Conservation (phyloP, 2,329 filamentous ascomycete species). For the Proliferodiscus dingleyae region DNA sequence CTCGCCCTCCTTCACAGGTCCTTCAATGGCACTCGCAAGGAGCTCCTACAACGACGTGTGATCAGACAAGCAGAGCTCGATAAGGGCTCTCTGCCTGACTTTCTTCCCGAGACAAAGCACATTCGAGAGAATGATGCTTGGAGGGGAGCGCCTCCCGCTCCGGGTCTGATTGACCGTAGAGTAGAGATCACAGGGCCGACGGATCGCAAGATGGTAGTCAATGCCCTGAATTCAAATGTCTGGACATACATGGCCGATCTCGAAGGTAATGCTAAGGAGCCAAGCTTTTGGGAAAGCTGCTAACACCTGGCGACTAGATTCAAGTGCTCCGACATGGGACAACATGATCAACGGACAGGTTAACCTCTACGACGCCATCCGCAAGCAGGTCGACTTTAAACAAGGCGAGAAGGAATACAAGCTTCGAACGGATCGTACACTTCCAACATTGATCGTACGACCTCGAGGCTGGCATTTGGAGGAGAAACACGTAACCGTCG, state of each 20-base stretch:
- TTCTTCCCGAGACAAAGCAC: slow-evolving; percentile 91
- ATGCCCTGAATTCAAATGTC: slow-evolving; percentile 90
- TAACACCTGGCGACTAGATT: slow-evolving; percentile 53
- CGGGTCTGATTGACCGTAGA: slow-evolving; percentile 85
- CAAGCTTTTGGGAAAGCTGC: slow-evolving; percentile 9
- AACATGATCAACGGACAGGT: slow-evolving; percentile 99
- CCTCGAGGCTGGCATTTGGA: slow-evolving; percentile 97
- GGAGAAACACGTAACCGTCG: slow-evolving; percentile 95
- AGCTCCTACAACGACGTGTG: slow-evolving; percentile 79
- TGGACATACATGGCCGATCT: slow-evolving; percentile 99
- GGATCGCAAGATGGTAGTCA: slow-evolving; percentile 98
- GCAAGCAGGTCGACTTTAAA: slow-evolving; percentile 93
- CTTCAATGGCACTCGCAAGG: slow-evolving; percentile 86
- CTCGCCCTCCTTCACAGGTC: slow-evolving; percentile 90
- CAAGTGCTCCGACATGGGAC: slow-evolving; percentile 93
- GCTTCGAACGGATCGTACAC: slow-evolving; percentile 80
- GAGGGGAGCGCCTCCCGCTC: slow-evolving; percentile 87
- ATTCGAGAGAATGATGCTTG: slow-evolving; percentile 92
- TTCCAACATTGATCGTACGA: slow-evolving; percentile 89
- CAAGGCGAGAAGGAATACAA: slow-evolving; percentile 95
- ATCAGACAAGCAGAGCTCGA: slow-evolving; percentile 90
- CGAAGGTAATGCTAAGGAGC: slow-evolving; percentile 57
- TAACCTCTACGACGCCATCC: slow-evolving; percentile 94
- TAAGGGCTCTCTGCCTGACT: slow-evolving; percentile 82
- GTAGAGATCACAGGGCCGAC: slow-evolving; percentile 97